Conservation (phyloP, 1,284 basidiomycete genomes). For the Inonotus hispidus region DNA sequence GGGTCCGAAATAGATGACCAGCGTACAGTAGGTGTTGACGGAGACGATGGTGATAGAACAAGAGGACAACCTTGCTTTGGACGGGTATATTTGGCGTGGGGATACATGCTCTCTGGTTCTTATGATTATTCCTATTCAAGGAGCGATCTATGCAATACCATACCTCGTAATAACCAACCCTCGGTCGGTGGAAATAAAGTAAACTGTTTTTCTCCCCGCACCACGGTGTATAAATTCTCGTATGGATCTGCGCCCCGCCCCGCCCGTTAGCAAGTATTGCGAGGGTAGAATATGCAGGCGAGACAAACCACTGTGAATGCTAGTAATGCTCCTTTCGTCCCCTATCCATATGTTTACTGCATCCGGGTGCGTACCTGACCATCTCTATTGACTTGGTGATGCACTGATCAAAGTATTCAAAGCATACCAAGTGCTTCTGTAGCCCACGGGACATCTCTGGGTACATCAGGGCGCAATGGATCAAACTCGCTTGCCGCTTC, state of each 20-base stretch:
- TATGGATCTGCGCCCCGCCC: slow-evolving; percentile 71
- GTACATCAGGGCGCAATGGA: slow-evolving; percentile 56
- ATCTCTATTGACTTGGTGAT: not conserved
- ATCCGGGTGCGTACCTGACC: slow-evolving; percentile 62
- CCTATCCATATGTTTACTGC: slow-evolving; percentile 93
- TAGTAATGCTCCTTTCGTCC: slow-evolving; percentile 68
- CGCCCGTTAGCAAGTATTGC: no score
- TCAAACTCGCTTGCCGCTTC: slow-evolving; percentile 53
- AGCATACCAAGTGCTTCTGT: slow-evolving; percentile 69
- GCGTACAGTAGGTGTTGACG: slow-evolving; percentile 41
- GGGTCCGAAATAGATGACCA: slow-evolving; percentile 75
- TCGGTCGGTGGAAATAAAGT: slow-evolving; percentile 83
- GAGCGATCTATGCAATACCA: slow-evolving; percentile 20
- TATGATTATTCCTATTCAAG: slow-evolving; percentile 2
- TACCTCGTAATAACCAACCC: slow-evolving; percentile 77
- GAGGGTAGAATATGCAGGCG: no score
- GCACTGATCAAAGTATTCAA: slow-evolving; percentile 2
- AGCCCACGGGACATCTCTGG: slow-evolving; percentile 66
- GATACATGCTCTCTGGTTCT: slow-evolving; percentile 55
- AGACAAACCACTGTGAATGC: slow-evolving; percentile 71
- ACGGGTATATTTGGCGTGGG: slow-evolving; percentile 62
- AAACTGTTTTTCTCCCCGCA: slow-evolving; percentile 81
- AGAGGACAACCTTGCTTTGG: slow-evolving; percentile 32
- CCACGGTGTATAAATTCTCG: slow-evolving; percentile 87
- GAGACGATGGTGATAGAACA: slow-evolving; percentile 40